A percentile compares a stretch with the other conserved stretches of the same genome.
phyloP scores from a whole-genome alignment of 352 stramenopile genomes.

The Saprolegnia parasitica region DNA sequence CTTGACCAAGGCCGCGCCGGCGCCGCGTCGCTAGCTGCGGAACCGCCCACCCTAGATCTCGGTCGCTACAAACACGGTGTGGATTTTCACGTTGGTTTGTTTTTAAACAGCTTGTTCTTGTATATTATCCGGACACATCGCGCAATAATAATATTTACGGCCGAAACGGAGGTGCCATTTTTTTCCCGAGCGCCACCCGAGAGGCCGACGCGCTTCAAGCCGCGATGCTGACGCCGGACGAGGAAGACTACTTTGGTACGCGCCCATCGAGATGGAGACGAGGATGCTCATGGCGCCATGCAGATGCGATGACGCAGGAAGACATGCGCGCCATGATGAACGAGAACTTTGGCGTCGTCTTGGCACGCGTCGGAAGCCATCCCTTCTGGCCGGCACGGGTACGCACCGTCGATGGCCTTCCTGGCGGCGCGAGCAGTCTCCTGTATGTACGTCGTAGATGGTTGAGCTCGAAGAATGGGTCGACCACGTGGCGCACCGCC shows the following conservation, averaged over 20 bases:
- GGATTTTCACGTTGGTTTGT: conserved; percentile 2
- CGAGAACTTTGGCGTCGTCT: conserved; percentile 65
- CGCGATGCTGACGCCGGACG: conserved; percentile 9
- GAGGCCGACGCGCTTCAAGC: not conserved
- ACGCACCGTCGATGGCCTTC: conserved; percentile 7
- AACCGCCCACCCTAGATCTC: not conserved
- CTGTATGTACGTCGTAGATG: conserved; percentile 40
- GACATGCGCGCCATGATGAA: conserved; percentile 67
- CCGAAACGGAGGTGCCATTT: not conserved
- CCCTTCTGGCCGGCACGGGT: conserved; percentile 79
- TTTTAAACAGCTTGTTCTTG: not conserved
- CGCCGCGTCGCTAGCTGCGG: conserved; percentile 34
- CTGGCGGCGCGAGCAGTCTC: conserved; percentile 2
- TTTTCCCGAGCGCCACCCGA: conserved; percentile 1
- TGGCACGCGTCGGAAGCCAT: conserved; percentile 72
- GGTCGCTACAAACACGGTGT: not conserved
- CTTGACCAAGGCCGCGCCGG: conserved; percentile 59
- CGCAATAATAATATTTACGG: not conserved
- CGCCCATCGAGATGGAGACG: not conserved
- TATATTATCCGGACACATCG: not conserved
- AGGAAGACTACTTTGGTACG: conserved; percentile 25
- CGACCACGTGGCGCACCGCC: conserved; percentile 70
- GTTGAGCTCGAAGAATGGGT: conserved; percentile 76
- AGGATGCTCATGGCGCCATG: not conserved
- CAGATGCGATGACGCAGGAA: conserved; percentile 62